These are phyloP conservation scores for Microdochium bolleyi DNA, from an alignment of 2,329 filamentous ascomycete species.

Conservation along the genomic window DNA sequence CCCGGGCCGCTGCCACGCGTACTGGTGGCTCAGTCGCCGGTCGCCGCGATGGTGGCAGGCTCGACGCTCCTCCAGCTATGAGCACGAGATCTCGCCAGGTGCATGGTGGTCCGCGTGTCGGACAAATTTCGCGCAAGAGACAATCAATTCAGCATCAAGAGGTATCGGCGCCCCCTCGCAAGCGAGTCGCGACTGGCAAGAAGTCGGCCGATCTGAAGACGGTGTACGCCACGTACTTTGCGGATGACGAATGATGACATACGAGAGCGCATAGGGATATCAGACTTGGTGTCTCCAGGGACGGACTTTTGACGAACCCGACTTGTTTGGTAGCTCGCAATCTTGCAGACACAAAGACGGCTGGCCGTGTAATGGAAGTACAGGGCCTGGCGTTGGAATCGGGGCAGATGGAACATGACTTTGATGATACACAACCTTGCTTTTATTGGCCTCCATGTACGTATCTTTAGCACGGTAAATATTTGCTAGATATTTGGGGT, in stretches of 20 bases:
- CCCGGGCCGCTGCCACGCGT: not conserved
- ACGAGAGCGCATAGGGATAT: too few species aligned
- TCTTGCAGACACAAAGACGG: too few species aligned
- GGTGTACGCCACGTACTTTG: not conserved
- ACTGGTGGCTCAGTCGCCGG: not conserved
- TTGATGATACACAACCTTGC: too few species aligned
- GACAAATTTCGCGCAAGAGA: not conserved
- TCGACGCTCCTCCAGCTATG: not conserved
- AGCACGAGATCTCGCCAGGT: not conserved
- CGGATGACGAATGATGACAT: not conserved
- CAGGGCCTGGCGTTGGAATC: too few species aligned
- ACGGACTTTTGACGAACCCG: too few species aligned
- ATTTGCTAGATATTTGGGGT: too few species aligned
- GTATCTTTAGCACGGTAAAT: too few species aligned
- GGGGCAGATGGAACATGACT: too few species aligned
- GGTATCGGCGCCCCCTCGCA: not conserved
- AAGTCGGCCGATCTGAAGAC: not conserved
- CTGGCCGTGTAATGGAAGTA: too few species aligned
- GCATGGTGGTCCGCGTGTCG: not conserved
- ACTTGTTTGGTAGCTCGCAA: too few species aligned
- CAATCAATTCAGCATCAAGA: not conserved
- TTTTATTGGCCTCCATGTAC: too few species aligned
- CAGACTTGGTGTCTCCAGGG: too few species aligned
- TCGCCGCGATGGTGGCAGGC: not conserved
- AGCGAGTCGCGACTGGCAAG: not conserved